Evolutionary conservation across 257 asterid species (phyloP).

Genomic region (Nicotiana noctiflora): DNA sequence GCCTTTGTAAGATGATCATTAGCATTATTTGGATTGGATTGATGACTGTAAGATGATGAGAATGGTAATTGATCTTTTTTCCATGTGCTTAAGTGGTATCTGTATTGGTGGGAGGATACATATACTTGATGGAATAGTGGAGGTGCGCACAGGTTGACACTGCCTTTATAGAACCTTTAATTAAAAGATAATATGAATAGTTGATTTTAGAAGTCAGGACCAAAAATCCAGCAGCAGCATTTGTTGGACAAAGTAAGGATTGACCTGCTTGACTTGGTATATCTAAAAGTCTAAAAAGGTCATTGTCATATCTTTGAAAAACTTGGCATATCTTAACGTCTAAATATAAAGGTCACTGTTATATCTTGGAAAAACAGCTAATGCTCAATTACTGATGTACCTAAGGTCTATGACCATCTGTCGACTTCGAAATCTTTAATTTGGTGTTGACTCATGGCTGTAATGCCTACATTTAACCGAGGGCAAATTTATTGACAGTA

Average conservation of each 20-base stretch:
- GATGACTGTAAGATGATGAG: too few species aligned
- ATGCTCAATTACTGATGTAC: neutral
- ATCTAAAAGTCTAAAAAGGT: neutral
- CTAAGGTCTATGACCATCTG: neutral
- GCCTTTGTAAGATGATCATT: too few species aligned
- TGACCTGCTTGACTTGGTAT: neutral
- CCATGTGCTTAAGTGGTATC: too few species aligned
- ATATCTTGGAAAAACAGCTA: neutral
- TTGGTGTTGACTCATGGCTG: neutral
- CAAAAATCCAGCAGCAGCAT: neutral
- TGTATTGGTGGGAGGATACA: too few species aligned
- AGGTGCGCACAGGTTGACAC: too few species aligned
- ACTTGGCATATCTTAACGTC: neutral
- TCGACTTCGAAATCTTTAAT: neutral
- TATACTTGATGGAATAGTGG: too few species aligned
- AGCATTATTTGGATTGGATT: too few species aligned
- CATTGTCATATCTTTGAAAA: neutral
- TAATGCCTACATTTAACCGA: neutral
- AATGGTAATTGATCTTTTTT: too few species aligned
- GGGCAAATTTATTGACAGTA: neutral
- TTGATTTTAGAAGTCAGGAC: neutral
- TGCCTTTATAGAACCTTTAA: too few species aligned
- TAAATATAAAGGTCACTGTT: neutral
- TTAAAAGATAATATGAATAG: neutral
- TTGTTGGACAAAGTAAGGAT: neutral